phyloP scores from a whole-genome alignment of 1,139 yeast species.

The Zhuliangozyma parablackwelliae region DNA sequence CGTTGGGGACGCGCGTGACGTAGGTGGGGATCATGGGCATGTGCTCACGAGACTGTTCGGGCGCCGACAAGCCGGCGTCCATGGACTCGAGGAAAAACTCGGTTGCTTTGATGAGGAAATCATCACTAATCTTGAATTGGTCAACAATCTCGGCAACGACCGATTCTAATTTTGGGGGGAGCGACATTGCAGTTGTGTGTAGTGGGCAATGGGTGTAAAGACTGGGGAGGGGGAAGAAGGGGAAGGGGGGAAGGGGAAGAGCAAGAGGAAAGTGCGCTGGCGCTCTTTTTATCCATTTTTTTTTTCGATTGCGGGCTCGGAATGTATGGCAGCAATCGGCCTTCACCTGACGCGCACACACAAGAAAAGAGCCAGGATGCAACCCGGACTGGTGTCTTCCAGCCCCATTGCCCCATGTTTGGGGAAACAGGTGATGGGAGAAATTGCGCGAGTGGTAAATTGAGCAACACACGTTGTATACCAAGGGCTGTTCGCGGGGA shows the following conservation, averaged over 20 bases:
- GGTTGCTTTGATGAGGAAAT: slow-evolving; percentile 53
- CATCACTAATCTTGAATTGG: slow-evolving; percentile 52
- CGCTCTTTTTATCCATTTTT: background rate
- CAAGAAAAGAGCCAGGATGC: no score
- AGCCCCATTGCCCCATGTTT: no score
- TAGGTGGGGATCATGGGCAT: slow-evolving; percentile 90
- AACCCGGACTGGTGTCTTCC: no score
- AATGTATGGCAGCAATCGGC: no score
- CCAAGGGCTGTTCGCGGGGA: no score
- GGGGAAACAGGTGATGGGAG: no score
- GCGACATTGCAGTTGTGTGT: slow-evolving; percentile 3
- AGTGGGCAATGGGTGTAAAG: background rate
- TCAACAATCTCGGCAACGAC: slow-evolving; percentile 47
- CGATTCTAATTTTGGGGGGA: slow-evolving; percentile 18
- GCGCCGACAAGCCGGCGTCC: slow-evolving; percentile 50
- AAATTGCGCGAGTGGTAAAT: no score
- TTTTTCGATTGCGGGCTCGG: background rate
- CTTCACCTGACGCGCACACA: no score
- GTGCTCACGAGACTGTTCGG: slow-evolving; percentile 35
- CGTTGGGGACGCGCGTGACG: slow-evolving; percentile 77
- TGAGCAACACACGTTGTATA: no score
- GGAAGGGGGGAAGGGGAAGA: background rate
- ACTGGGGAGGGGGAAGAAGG: background rate
- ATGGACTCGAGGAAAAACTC: slow-evolving; percentile 61
- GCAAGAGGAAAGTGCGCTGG: background rate